Conservation (phyloP, 352 stramenopile species). For the Globisporangium barbulae region DNA sequence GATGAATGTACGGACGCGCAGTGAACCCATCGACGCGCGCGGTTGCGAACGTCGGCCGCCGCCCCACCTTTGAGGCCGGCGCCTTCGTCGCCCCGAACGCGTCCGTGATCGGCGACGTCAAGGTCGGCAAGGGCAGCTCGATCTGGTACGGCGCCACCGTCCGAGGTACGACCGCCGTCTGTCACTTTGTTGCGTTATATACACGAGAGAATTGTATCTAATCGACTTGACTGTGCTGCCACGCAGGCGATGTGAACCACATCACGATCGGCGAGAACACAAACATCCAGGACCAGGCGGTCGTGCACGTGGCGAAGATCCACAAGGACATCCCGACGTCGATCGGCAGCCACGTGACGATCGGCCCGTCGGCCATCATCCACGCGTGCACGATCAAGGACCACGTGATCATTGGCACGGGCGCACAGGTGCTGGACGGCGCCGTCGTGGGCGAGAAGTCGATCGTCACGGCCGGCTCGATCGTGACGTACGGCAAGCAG, state of each 20-base stretch:
- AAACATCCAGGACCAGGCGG: slow-evolving; percentile 91
- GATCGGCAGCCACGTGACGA: slow-evolving; percentile 90
- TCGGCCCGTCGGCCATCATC: slow-evolving; percentile 85
- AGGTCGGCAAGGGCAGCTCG: slow-evolving; percentile 87
- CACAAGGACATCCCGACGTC: slow-evolving; percentile 87
- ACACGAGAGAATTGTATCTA: background rate
- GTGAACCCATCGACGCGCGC: slow-evolving; percentile 82
- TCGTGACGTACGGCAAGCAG: slow-evolving; percentile 84
- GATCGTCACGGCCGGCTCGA: slow-evolving; percentile 88
- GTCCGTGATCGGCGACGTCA: slow-evolving; percentile 91
- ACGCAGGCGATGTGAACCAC: slow-evolving; percentile 85
- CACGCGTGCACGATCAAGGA: slow-evolving; percentile 92
- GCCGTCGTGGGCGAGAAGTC: slow-evolving; percentile 85
- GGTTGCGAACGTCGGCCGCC: slow-evolving; percentile 67
- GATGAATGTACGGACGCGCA: slow-evolving; percentile 12
- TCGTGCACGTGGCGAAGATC: slow-evolving; percentile 95
- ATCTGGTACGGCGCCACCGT: slow-evolving; percentile 94
- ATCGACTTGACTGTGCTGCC: background rate
- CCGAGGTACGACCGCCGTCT: slow-evolving; percentile 39
- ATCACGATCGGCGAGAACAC: slow-evolving; percentile 93
- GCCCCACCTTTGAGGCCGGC: slow-evolving; percentile 45
- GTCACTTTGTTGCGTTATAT: background rate
- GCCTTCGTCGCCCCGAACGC: slow-evolving; percentile 91
- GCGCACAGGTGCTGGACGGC: slow-evolving; percentile 89
- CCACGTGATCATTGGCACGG: slow-evolving; percentile 91